These are phyloP conservation scores for Kondoa subrosea DNA, from an alignment of 768 basidiomycete species.

Conservation along the genomic window DNA sequence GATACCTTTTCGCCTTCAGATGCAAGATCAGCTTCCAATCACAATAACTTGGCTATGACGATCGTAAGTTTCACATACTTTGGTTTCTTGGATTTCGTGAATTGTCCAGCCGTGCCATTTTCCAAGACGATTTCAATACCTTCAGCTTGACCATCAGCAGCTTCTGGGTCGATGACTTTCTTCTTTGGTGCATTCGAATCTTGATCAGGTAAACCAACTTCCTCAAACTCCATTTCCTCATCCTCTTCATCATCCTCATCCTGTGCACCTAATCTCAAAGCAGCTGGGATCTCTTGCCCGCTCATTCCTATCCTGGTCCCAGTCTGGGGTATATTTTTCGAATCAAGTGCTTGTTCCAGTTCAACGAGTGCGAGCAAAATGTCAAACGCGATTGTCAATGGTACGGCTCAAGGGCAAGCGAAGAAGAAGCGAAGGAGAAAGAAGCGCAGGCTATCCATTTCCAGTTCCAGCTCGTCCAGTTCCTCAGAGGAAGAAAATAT, in stretches of 20 bases:
- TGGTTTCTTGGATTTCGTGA: background rate
- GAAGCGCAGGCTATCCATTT: background rate
- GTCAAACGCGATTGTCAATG: too few species aligned
- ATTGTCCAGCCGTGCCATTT: background rate
- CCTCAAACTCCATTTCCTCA: background rate
- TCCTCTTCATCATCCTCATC: too few species aligned
- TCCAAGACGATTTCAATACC: constrained; percentile 5
- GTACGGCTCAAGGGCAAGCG: background rate
- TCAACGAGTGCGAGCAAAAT: too few species aligned
- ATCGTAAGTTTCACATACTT: background rate
- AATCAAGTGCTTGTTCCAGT: too few species aligned
- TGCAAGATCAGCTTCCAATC: background rate
- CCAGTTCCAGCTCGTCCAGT: background rate
- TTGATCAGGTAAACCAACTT: background rate
- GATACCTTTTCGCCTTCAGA: background rate
- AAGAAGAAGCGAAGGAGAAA: background rate
- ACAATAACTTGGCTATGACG: background rate
- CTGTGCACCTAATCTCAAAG: too few species aligned
- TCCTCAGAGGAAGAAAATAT: background rate
- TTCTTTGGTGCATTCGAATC: background rate
- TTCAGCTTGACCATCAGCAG: background rate
- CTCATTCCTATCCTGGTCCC: too few species aligned
- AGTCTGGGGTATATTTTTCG: too few species aligned
- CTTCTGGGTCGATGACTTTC: background rate
- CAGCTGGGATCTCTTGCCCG: too few species aligned